Base-by-base conservation (phyloP, 441 rosid species). In the Populus hybrid region DNA sequence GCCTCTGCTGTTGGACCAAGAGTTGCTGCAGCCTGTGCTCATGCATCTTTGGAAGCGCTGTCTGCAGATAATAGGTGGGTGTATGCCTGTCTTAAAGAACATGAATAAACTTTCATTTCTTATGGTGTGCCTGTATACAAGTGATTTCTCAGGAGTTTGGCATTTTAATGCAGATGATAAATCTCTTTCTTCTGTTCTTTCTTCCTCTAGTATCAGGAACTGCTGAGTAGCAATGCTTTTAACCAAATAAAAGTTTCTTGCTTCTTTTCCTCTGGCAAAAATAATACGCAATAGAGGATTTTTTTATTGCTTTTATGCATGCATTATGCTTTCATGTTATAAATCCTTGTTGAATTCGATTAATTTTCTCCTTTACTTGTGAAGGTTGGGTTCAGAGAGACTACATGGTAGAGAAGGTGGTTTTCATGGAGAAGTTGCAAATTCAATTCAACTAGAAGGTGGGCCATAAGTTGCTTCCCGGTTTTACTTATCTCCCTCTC, bases 21-120 rank as follows among this genome's bases (percentile, higher is more conserved):
- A 83, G 95, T 95, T 83, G 97, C 99, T 75, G 98, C 99, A 35
- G 95, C 97, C 64, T 93, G 97, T 89, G 98, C 99, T 64, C 98
- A 92, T 86, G 94, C 97, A 78, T 90, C 99, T 74, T 88, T 95
- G 78, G 90, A 90, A 45, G 87, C 89, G 77, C 82, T 95, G 82
- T 90, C 91, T 10, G 92, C 87, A 76, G 95, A 90, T 79, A 80
- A 85, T 77, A 89, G 90, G 94, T 92, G 69, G 77, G 89, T 89
- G 42, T 66, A n/a, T 75, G 73, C 56, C 9, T 23, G 72, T 73
- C 38, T 33, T 10, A 33, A 8, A 8, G 20, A 23, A 10, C 74
- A 64, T 73, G 29, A 7, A 28, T 50, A n/a, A 59, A 7, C 70
- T 33, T 76, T 23, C 8, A 1, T 24, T 29, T 14, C 36, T 21